Evolutionary conservation across 352 stramenopile species (phyloP), one percentile per base, ranked within the genome.

Genomic region (Phytopythium helicoides): DNA sequence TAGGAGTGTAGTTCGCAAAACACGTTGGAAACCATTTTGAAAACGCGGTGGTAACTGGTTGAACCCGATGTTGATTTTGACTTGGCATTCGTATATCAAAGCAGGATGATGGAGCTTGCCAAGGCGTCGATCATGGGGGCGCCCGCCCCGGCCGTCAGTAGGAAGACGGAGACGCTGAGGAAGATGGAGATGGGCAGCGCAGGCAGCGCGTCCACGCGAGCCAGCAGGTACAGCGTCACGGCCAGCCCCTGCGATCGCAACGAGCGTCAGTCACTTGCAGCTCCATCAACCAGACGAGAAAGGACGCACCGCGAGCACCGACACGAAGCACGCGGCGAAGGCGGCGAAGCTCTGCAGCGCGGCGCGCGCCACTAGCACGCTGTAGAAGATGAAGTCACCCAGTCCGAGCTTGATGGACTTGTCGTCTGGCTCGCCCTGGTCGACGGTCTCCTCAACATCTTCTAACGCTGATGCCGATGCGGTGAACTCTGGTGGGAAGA

Each of bases 321-420:
- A 71, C 41, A 98, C 56, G 51, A 98, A 97, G 55, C 90, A 98
- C 16, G 91, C 71, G 6, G 76, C 81, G 57, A 98, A 98, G 11
- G 91, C 73, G 10, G 86, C 86, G 52, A 98, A 97, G 42, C 92
- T 92, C 49, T 97, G 88, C 54, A 93, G 70, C 9, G 92, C 94
- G 10, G 96, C 96, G 34, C 97, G 95, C 7, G 92, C 92, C 25
- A 98, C 92, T 31, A 99, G 73, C 0, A 99, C 87, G 44, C 81
- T 98, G 72, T 99, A 99, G 65, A 99, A 99, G 40, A 99, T 98
- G 64, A 99, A 99, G 73, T 99, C 97, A 1, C 97, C 96, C 10
- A 98, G 67, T 0, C 92, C 92, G 8, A 98, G 72, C 48, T 96
- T 87, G 63, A 98, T 97, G 4, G 73, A 86, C 49, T 84, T 85